Evolutionary conservation across 2,329 filamentous ascomycete species (phyloP), one percentile per base, ranked within the genome.

Genomic region (Alternaria hordeiaustralica): DNA sequence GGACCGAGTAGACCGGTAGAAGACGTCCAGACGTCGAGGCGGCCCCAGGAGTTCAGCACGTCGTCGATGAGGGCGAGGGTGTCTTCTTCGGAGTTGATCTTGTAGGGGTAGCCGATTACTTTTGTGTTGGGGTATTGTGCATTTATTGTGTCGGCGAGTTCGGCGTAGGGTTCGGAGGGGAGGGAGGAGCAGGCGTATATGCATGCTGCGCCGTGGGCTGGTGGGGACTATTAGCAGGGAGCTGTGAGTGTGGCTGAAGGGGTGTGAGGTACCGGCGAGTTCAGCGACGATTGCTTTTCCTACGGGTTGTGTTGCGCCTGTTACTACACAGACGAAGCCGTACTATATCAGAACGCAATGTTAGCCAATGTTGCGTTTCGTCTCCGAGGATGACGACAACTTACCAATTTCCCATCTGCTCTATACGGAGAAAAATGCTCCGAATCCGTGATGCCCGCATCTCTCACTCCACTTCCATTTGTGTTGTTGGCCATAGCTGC

Each of bases 241-340:
- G 25, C 30, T 51, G 41, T 25, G 13, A 6, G 18, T 25, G 55
- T 7, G 30, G 4, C 9, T 49, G 33, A 36, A 13, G 6, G 18
- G 10, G 2, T 23, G 11, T 11, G n/a, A 56, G 80, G 55, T 68
- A 87, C 87, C 84, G 66, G 88, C 88, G 43, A 90, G 79, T 72
- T 90, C 88, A 45, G 82, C 77, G 18, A 88, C 84, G 59, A 90
- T 88, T 25, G 88, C 87, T 68, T 83, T 83, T 9, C 88, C 88
- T 13, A 90, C 83, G 2, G 88, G 85, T 70, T 88, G 86, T 1
- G 85, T 85, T 23, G 88, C 87, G 13, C 88, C 87, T 1, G 87
- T 89, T 6, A 90, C 88, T 13, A 90, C 84, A 69, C 88, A 90
- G 20, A 90, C 85, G 68, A 90, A 90, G 46, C 88, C 88, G 76